A percentile compares a stretch with the other conserved stretches of the same genome.
phyloP scores from a whole-genome alignment of 768 basidiomycete species.

The Russula emetica region DNA sequence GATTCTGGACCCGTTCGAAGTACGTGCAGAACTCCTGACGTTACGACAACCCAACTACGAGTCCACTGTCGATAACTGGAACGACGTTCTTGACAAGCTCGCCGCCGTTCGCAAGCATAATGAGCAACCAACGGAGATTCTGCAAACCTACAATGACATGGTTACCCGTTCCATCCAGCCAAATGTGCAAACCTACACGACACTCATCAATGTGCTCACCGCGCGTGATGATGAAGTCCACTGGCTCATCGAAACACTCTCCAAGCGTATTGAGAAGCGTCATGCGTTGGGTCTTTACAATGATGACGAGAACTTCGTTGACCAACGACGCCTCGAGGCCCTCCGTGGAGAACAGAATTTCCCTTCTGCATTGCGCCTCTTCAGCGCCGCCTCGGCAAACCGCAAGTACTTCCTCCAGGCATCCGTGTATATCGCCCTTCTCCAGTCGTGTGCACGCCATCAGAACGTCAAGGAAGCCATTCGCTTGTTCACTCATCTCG shows the following conservation, averaged over 20 bases:
- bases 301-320: slow-evolving; percentile 32
- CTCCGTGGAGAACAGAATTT: slow-evolving; percentile 68
- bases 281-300: slow-evolving; percentile 37
- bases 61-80: slow-evolving; percentile 54
- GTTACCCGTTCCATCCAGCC: slow-evolving; percentile 58
- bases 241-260: slow-evolving; percentile 34
- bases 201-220: slow-evolving; percentile 58
- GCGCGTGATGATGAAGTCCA: slow-evolving; percentile 65
- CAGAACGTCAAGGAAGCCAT: slow-evolving; percentile 57
- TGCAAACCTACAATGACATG: slow-evolving; percentile 72
- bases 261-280: slow-evolving; percentile 40
- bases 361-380: slow-evolving; percentile 63
- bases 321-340: slow-evolving; percentile 39
- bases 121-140: slow-evolving; percentile 51
- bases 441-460: slow-evolving; percentile 58
- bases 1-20: slow-evolving; percentile 28
- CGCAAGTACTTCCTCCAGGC: slow-evolving; percentile 36
- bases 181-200: slow-evolving; percentile 55
- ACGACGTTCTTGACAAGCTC: slow-evolving; percentile 56
- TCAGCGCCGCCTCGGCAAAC: slow-evolving; percentile 52
- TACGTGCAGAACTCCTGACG: slow-evolving; percentile 35
- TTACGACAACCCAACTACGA: slow-evolving; percentile 22
- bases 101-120: slow-evolving; percentile 43
- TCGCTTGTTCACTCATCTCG: slow-evolving; percentile 59
- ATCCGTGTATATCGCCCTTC: slow-evolving; percentile 48